These are phyloP conservation scores for Zymoseptoria crescenta DNA, from an alignment of 2,329 filamentous ascomycete genomes.

Conservation along the genomic window DNA sequence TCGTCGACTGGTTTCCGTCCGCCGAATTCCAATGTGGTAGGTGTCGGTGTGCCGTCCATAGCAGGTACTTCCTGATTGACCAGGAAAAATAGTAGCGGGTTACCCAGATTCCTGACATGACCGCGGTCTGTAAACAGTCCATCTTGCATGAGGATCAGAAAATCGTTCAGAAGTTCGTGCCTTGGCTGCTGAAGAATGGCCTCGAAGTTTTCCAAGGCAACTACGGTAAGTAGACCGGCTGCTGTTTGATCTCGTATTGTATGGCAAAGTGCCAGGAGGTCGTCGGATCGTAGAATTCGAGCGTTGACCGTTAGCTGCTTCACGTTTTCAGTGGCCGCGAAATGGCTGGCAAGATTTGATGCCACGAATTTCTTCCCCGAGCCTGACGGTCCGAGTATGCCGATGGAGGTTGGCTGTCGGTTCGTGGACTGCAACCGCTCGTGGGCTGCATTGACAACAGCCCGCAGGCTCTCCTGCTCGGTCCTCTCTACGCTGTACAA, in stretches of 20 bases:
- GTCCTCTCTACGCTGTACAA: conserved; percentile 24
- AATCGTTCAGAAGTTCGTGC: conserved; percentile 22
- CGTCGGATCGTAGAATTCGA: conserved; percentile 21
- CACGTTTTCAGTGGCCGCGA: conserved; percentile 15
- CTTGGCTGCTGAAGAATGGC: conserved; percentile 21
- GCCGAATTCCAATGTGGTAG: conserved; percentile 18
- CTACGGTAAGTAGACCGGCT: conserved; percentile 21
- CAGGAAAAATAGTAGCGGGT: conserved; percentile 27
- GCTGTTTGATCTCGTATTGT: conserved; percentile 25
- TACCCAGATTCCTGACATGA: conserved; percentile 21
- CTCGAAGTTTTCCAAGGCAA: conserved; percentile 28
- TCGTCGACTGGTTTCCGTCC: conserved; percentile 19
- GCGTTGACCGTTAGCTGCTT: conserved; percentile 25
- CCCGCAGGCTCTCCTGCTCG: conserved; percentile 27
- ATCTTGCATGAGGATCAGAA: conserved; percentile 25
- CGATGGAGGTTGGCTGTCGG: conserved; percentile 25
- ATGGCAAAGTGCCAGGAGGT: conserved; percentile 25
- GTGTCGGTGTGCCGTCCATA: conserved; percentile 21
- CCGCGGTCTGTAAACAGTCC: conserved; percentile 26
- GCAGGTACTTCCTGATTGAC: conserved; percentile 24
- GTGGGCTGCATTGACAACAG: conserved; percentile 24
- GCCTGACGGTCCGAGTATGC: conserved; percentile 24
- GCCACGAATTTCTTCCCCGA: conserved; percentile 30
- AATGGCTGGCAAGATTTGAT: conserved; percentile 23
- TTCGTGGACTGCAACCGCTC: conserved; percentile 21